Evolutionary conservation across 176 grass and related monocot genomes (phyloP), one percentile per base, ranked within the genome.

Genomic region (Oryza officinalis): DNA sequence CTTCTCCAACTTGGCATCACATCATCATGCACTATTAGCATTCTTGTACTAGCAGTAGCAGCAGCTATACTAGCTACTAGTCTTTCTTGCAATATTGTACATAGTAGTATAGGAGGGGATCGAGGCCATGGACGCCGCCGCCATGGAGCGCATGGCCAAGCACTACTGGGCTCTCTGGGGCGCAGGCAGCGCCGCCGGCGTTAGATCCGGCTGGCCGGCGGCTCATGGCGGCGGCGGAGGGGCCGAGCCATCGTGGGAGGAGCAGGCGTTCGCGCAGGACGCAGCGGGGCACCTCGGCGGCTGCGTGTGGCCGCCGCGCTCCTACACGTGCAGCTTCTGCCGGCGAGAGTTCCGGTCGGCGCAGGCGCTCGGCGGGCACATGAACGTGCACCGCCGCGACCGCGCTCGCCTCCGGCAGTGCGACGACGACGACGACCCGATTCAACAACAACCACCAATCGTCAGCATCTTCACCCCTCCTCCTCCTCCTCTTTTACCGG

Each of bases 311-410:
- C 93, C 93, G 47, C 93, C 93, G 83, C 79, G 93, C 57, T 94
- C 90, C 45, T 94, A 94, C 87, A 79, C 90, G 1, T 94, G 93
- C 81, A 94, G 84, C 70, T 94, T 94, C 77, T 94, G 93, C 49
- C 72, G 82, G 8, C 83, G 93, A 10, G 90, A 94, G 83, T 94
- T 94, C 76, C 90, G 93, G 31, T 94, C 93, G 5, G 90, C 90
- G 25, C 90, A 92, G 78, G 90, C 90, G 23, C 82, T 92, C 50
- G 90, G 90, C 37, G 90, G 90, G 26, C 90, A 92, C 83, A 92
- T 92, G 90, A 92, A 92, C 49, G 93, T 94, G 38, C 93, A 94
- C 74, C 93, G 93, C 71, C 88, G 93, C 66, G 93, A 94, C 69
- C 90, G 93, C 10, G 93, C 93, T 72, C 89, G 87, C 15, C 93